Percentiles rank a stretch among this genome's conserved stretches.
Conservation (phyloP, 2,329 filamentous ascomycete genomes). For the Microdochium nivale region DNA sequence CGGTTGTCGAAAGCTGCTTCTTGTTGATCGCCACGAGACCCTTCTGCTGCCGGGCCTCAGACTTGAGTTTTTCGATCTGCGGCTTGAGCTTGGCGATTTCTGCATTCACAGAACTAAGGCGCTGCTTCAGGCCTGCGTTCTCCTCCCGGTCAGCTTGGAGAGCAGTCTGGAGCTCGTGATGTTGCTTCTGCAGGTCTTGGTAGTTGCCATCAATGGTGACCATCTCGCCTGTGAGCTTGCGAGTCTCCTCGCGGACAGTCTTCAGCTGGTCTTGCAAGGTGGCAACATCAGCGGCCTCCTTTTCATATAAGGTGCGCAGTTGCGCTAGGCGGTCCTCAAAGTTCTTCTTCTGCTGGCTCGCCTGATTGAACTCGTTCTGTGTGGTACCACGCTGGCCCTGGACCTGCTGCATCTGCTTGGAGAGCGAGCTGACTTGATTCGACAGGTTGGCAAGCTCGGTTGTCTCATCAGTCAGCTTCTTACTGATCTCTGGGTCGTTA, state of each 20-base stretch:
- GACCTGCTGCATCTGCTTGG: conserved; percentile 90
- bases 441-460: conserved; percentile 91
- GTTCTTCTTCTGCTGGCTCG: conserved; percentile 80
- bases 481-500: conserved; percentile 79
- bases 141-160: conserved; percentile 85
- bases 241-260: conserved; percentile 68
- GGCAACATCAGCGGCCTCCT: conserved; percentile 82
- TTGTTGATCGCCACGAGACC: conserved; percentile 96
- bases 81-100: conserved; percentile 81
- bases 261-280: conserved; percentile 76
- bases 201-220: conserved; percentile 74
- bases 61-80: conserved; percentile 86
- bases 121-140: conserved; percentile 77
- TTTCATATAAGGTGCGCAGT: conserved; percentile 81
- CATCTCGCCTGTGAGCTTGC: conserved; percentile 76
- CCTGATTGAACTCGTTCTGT: conserved; percentile 75
- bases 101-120: conserved; percentile 72
- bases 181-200: conserved; percentile 74
- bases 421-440: conserved; percentile 84
- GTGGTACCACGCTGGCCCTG: conserved; percentile 71
- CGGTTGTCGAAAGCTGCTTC: conserved; percentile 87
- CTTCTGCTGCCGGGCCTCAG: conserved; percentile 89
- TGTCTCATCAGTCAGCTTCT: conserved; percentile 80
- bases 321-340: conserved; percentile 85
- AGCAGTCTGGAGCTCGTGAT: conserved; percentile 63